phyloP scores from a whole-genome alignment of 2,329 filamentous ascomycete species.

The Fusarium continuum region DNA sequence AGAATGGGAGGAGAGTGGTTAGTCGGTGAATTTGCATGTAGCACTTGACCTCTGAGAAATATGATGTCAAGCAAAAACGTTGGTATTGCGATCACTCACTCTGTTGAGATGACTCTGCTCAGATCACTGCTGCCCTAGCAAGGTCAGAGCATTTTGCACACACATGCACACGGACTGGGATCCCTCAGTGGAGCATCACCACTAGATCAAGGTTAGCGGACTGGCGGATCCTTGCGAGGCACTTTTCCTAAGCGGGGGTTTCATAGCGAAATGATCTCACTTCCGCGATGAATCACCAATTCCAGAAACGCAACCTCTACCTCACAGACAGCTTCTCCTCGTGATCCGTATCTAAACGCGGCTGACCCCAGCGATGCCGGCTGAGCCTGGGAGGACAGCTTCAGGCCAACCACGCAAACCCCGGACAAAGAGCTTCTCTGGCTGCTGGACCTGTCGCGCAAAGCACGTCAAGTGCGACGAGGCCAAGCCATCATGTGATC shows the following conservation, averaged over 20 bases:
- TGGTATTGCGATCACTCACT: too few relatives aligned
- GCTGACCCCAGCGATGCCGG: conserved; percentile 14
- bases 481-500: conserved; percentile 30
- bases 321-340: neutral
- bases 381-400: conserved; percentile 3
- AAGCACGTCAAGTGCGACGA: conserved; percentile 42
- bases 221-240: too few relatives aligned
- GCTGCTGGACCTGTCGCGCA: conserved; percentile 42
- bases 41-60: too few relatives aligned
- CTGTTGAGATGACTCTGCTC: too few relatives aligned
- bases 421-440: conserved; percentile 42
- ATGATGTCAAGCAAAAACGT: too few relatives aligned
- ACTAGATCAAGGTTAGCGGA: neutral
- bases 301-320: neutral
- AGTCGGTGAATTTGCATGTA: too few relatives aligned
- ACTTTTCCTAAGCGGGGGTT: neutral
- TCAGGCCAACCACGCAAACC: conserved; percentile 31
- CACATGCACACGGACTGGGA: too few relatives aligned
- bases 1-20: too few relatives aligned
- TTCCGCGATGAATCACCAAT: neutral
- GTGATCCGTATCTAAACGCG: neutral
- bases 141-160: too few relatives aligned
- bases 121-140: too few relatives aligned
- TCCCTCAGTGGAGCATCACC: too few relatives aligned
- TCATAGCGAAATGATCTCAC: neutral